Conservation (phyloP, 2,329 filamentous ascomycete genomes). For the Mycosphaerelloides madeirae region DNA sequence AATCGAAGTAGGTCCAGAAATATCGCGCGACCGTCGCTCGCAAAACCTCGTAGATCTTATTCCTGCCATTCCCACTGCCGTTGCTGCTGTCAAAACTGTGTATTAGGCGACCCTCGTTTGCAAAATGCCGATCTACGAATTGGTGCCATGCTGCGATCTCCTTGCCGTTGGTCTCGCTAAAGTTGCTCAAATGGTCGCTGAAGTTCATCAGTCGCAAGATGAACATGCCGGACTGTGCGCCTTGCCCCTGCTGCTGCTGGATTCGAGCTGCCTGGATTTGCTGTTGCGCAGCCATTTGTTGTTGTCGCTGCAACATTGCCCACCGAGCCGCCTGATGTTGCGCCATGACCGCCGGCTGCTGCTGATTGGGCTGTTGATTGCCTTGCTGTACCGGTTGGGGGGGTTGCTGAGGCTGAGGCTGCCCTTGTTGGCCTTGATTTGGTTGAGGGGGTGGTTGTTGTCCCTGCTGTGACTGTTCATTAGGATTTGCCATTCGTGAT, state of each 20-base stretch:
- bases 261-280: constrained; percentile 22
- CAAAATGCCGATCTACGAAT: constrained; percentile 80
- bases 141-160: constrained; percentile 72
- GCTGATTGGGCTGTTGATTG: constrained; percentile 32
- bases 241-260: constrained; percentile 28
- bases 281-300: constrained; percentile 26
- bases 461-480: constrained; percentile 26
- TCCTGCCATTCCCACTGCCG: constrained; percentile 32
- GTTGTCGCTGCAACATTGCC: constrained; percentile 19
- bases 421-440: constrained; percentile 31
- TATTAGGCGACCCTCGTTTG: constrained; percentile 68
- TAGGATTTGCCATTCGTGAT: constrained; percentile 34
- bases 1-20: constrained; percentile 83
- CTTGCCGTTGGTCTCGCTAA: constrained; percentile 54
- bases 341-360: constrained; percentile 42
- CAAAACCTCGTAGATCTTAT: constrained; percentile 83
- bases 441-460: constrained; percentile 26
- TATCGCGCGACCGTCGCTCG: constrained; percentile 79
- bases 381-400: constrained; percentile 16
- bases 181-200: constrained; percentile 52
- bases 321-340: constrained; percentile 24
- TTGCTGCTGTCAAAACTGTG: constrained; percentile 23
- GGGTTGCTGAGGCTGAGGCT: constrained; percentile 35
- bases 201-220: constrained; percentile 53
- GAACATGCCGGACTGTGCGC: constrained; percentile 35